These are phyloP conservation scores for Rhodotorula sp. DNA, from an alignment of 1,284 basidiomycete species.

Conservation along the genomic window DNA sequence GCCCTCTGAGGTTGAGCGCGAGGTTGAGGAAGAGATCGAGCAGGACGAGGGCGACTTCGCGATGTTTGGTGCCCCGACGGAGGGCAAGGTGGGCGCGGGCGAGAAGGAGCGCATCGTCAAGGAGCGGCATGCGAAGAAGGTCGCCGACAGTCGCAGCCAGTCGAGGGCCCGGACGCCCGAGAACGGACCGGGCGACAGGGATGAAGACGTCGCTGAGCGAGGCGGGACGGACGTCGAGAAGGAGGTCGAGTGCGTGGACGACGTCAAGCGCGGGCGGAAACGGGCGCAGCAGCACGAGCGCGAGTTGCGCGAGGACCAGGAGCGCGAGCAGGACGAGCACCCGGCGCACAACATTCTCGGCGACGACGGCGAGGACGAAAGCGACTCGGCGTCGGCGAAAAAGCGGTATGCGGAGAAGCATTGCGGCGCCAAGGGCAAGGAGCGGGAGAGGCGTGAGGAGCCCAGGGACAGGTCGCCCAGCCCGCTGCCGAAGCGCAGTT, in stretches of 20 bases:
- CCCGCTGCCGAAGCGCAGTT: conserved; percentile 4
- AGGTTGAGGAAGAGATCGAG: conserved; percentile 9
- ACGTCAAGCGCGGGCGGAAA: conserved; percentile 2
- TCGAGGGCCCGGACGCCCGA: not conserved
- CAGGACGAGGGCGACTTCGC: conserved; percentile 14
- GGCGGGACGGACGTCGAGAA: conserved; percentile 28
- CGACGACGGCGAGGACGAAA: conserved; percentile 19
- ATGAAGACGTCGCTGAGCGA: conserved; percentile 11
- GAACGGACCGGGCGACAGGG: conserved; percentile 1
- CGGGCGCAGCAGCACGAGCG: conserved; percentile 10
- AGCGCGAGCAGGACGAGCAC: conserved; percentile 33
- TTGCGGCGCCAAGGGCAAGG: not conserved
- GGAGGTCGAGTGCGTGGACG: conserved; percentile 17
- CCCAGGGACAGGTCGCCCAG: conserved; percentile 5
- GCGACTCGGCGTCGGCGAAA: conserved; percentile 16
- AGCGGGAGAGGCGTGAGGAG: not conserved
- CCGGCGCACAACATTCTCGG: conserved; percentile 35
- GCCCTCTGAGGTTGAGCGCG: conserved; percentile 5
- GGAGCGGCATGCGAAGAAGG: not conserved
- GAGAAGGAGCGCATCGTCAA: conserved; percentile 19
- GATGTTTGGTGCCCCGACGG: conserved; percentile 26
- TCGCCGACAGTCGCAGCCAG: not conserved
- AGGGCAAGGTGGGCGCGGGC: conserved; percentile 21
- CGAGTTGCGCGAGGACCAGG: conserved; percentile 1
- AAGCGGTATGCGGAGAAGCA: conserved; percentile 9